Base-by-base conservation (phyloP, 192 early-diverging fungal species). In the Podila verticillata region DNA sequence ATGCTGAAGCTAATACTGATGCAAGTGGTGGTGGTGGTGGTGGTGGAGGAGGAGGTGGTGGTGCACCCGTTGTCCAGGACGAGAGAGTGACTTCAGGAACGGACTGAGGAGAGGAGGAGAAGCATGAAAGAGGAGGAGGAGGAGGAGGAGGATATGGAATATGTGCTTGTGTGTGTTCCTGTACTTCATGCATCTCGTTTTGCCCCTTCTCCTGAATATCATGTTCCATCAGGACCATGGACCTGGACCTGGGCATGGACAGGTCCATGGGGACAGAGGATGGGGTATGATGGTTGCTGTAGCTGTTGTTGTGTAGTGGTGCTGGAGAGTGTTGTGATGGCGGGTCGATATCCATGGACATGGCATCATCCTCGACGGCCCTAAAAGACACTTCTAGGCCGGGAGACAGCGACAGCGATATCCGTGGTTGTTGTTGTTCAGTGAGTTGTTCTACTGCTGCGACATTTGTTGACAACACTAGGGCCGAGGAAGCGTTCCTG, bases 271-370 rank as follows among this genome's bases (percentile, higher is more conserved):
- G 39, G 17, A 15, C 39, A 44, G 15, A 44, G 39, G 39, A n/a
- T 20, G 17, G 60, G 9, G 9, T 1, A 19, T 36, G 28, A 31
- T 60, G 28, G 58, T 59, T 36, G 35, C 0, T 44, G 58, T 59
- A 22, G 35, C 0, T 44, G 36, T 28, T 63, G 34, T 10, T 62
- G 36, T 24, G 15, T 24, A 58, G 61, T 22, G 19, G 61, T 24
- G 39, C 17, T 44, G 39, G 17, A 4, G 39, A 13, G 39, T 44
- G 39, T 44, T 44, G 39, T 24, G 12, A 12, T 44, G 35, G 39
- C n/a, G 61, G 35, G 22, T 36, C 34, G 61, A 63, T 63, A 63
- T 63, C 61, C 61, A 63, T 63, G 22, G 13, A 63, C 34, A 63
- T 24, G 39, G 35, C 35, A 63, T 63, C 35, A 63, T 63, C 22